Base-by-base conservation (phyloP, 176 grass and related monocot genomes). In the Rhynchospora breviuscula region DNA sequence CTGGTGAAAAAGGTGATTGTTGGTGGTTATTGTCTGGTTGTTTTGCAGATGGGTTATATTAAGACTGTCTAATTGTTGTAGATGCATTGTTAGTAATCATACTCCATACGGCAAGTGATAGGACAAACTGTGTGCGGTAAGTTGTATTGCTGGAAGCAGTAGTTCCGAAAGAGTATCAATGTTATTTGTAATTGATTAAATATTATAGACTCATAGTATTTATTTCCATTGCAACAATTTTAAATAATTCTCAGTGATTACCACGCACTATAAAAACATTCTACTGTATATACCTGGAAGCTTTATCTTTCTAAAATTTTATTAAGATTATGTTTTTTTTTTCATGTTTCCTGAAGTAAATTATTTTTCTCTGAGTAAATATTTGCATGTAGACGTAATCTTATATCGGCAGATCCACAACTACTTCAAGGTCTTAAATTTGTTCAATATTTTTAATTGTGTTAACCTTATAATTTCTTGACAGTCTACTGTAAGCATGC, bases 401-500 rank as follows among this genome's bases (percentile, higher is more conserved):
- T 56, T 23, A 33, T 53, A 26, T 53, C 29, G 21, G 6, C 11
- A 76, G 10, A 76, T 76, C 19, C 48, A 54, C 54, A 70, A 85
- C 35, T 80, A 33, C 14, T 84, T 60, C 65, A 46, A 63, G 33
- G 58, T 63, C 5, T 66, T 47, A 45, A 67, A 65, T 49, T 67
- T 23, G 51, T 78, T 31, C 2, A 17, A 17, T 17, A 31, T 78
- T 73, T 78, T 17, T 13, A 35, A 17, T 78, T 78, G 11, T 57
- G 23, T 78, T 57, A 57, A 78, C 56, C 51, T 35, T 78, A 8
- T 75, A 21, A 75, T 78, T 78, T 78, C 12, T 78, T 64, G 44
- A 17, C 43, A 98, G 92, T 84, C 89, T 49, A 85, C 84, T 66
- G 86, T 94, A 23, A 93, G 89, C 54, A 87, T 93, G 13, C 81